phyloP scores from a whole-genome alignment of 352 stramenopile species.

The Phytophthora megakarya region DNA sequence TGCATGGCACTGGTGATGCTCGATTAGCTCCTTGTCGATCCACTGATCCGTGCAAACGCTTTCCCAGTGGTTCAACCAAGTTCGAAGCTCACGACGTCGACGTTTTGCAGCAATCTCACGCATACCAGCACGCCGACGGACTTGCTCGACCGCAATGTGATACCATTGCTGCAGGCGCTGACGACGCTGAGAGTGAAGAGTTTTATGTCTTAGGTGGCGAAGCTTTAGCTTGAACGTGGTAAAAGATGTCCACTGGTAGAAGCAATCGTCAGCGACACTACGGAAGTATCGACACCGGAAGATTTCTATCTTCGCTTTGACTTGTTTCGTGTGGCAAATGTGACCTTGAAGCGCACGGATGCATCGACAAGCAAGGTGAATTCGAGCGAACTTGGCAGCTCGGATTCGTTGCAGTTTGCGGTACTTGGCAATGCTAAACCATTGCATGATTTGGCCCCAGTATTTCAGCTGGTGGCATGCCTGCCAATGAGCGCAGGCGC shows the following conservation, averaged over 20 bases:
- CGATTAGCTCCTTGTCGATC: constrained; percentile 38
- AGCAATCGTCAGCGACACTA: constrained; percentile 24
- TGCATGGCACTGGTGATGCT: constrained; percentile 31
- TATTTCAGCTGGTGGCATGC: constrained; percentile 18
- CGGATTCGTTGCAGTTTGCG: constrained; percentile 12
- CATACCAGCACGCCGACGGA: constrained; percentile 8
- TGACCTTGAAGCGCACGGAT: constrained; percentile 11
- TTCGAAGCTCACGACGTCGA: constrained; percentile 5
- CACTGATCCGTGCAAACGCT: constrained; percentile 56
- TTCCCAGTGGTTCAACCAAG: constrained; percentile 52
- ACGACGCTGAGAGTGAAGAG: constrained; percentile 8
- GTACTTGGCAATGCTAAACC: constrained; percentile 16
- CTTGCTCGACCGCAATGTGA: constrained; percentile 1
- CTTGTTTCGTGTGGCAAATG: constrained; percentile 16
- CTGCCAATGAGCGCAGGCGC: constrained; percentile 25
- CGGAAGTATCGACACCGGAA: constrained; percentile 38
- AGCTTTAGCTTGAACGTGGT: constrained; percentile 30
- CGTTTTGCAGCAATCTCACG: constrained; percentile 12
- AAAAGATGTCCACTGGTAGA: constrained; percentile 37
- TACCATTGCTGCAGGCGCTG: constrained; percentile 32
- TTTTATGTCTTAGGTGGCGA: constrained; percentile 10
- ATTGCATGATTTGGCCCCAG: constrained; percentile 34
- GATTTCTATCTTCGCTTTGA: constrained; percentile 15
- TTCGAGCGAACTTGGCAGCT: constrained; percentile 17
- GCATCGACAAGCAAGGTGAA: constrained; percentile 13